Evolutionary conservation across 345 rosid species (phyloP).

Genomic region (Populus alba): DNA sequence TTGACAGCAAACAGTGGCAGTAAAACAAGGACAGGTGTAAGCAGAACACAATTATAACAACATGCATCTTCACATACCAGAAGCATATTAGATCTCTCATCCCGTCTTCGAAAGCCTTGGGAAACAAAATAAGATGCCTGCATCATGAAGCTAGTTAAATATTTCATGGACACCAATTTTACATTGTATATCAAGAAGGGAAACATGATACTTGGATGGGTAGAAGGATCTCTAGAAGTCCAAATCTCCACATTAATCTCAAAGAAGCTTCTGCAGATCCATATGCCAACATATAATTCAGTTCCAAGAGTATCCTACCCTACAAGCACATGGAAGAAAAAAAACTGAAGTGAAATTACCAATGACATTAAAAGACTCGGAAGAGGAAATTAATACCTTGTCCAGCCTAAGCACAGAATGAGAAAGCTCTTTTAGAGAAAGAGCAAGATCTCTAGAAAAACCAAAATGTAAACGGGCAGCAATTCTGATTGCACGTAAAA

Average conservation of each 20-base stretch:
- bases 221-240: slow-evolving; percentile 69
- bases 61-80: slow-evolving; percentile 40
- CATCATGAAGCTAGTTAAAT: slow-evolving; percentile 6
- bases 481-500: slow-evolving; percentile 61
- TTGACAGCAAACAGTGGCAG: neutral
- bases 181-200: neutral
- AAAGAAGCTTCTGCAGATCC: slow-evolving; percentile 91
- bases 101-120: slow-evolving; percentile 67
- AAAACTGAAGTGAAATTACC: neutral
- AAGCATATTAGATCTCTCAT: slow-evolving; percentile 79
- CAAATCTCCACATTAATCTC: slow-evolving; percentile 80
- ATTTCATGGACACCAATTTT: neutral
- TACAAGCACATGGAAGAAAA: slow-evolving; percentile 16
- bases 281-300: slow-evolving; percentile 87
- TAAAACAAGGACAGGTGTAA: neutral
- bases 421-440: slow-evolving; percentile 53
- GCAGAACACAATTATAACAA: too few species aligned
- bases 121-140: slow-evolving; percentile 76
- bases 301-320: slow-evolving; percentile 84
- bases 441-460: slow-evolving; percentile 68
- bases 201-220: slow-evolving; percentile 59
- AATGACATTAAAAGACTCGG: neutral
- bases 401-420: slow-evolving; percentile 50
- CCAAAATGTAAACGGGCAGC: slow-evolving; percentile 66
- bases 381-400: slow-evolving; percentile 38